These are phyloP conservation scores for Hypoxylon sp. DNA, from an alignment of 2,329 filamentous ascomycete genomes.

Conservation along the genomic window DNA sequence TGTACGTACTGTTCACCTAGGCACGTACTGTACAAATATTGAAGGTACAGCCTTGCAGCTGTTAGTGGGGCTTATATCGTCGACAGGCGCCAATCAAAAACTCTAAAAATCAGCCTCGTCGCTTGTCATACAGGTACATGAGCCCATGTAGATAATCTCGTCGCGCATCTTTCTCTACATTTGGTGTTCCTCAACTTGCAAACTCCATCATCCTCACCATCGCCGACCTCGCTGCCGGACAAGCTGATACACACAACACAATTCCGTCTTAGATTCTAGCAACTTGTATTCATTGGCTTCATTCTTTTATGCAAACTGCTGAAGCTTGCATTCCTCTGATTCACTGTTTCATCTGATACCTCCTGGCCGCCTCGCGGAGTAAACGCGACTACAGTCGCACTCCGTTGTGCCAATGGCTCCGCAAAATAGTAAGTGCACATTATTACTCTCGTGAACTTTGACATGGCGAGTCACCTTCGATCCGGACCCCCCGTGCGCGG, in stretches of 20 bases:
- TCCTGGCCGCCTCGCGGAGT: slow-evolving; percentile 9
- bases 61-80: not conserved
- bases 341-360: not conserved
- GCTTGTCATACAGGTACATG: slow-evolving; percentile 1
- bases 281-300: not conserved
- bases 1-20: slow-evolving; percentile 9
- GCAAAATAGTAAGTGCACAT: slow-evolving; percentile 50
- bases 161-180: slow-evolving; percentile 20
- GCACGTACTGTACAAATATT: not conserved
- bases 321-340: slow-evolving; percentile 3
- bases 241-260: not conserved
- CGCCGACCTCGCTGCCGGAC: slow-evolving; percentile 8
- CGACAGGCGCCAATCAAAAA: slow-evolving; percentile 12
- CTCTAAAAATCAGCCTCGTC: slow-evolving; percentile 18
- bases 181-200: not conserved
- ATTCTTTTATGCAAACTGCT: not conserved
- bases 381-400: slow-evolving; percentile 27
- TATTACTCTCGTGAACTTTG: slow-evolving; percentile 1
- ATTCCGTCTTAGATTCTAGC: not conserved
- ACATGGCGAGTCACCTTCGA: not conserved
- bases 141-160: slow-evolving; percentile 16
- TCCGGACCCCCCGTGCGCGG: not conserved
- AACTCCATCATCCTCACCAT: slow-evolving; percentile 19
- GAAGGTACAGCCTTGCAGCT: slow-evolving; percentile 14
- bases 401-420: slow-evolving; percentile 49